Percentiles rank a stretch among this genome's conserved stretches.
Conservation (phyloP, 768 basidiomycete species). For the Serendipita indica region DNA sequence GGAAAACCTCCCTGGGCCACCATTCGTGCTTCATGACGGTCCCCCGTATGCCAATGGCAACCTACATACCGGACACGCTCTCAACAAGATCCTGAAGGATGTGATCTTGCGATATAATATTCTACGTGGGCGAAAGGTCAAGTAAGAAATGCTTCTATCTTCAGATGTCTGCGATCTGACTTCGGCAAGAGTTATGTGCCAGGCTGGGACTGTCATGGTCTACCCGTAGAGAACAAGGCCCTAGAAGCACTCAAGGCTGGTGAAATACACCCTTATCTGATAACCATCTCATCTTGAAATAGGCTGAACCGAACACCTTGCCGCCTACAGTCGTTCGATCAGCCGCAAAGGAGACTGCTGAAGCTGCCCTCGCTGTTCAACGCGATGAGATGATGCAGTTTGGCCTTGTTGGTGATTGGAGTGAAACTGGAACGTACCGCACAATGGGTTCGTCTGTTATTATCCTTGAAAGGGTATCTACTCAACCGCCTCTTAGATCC, state of each 20-base stretch:
- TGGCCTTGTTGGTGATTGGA: conserved; percentile 90
- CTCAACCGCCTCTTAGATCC: conserved; percentile 39
- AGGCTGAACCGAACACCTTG: conserved; percentile 46
- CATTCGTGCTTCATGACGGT: conserved; percentile 86
- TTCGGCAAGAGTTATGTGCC: conserved; percentile 57
- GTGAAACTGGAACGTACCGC: conserved; percentile 49
- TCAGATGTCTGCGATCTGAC: background rate
- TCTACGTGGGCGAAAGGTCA: conserved; percentile 57
- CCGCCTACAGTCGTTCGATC: conserved; percentile 46
- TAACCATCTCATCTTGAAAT: conserved; percentile 12
- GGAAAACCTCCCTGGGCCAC: conserved; percentile 45
- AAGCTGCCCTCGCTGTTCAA: conserved; percentile 59
- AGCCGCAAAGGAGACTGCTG: conserved; percentile 58
- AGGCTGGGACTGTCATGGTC: conserved; percentile 97
- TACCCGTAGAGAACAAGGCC: conserved; percentile 93
- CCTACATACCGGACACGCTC: conserved; percentile 88
- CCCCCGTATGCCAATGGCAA: conserved; percentile 97
- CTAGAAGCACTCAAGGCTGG: conserved; percentile 58
- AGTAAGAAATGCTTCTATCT: conserved; percentile 37
- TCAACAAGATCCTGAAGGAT: conserved; percentile 95
- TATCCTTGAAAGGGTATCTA: background rate
- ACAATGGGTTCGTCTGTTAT: conserved; percentile 49
- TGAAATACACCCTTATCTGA: background rate
- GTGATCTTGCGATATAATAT: conserved; percentile 85
- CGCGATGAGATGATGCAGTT: conserved; percentile 64